A percentile compares a stretch with the other conserved stretches of the same genome.
Conservation (phyloP, 371 early-diverging fungal species). For the Apophysomyces trapeziformis region DNA sequence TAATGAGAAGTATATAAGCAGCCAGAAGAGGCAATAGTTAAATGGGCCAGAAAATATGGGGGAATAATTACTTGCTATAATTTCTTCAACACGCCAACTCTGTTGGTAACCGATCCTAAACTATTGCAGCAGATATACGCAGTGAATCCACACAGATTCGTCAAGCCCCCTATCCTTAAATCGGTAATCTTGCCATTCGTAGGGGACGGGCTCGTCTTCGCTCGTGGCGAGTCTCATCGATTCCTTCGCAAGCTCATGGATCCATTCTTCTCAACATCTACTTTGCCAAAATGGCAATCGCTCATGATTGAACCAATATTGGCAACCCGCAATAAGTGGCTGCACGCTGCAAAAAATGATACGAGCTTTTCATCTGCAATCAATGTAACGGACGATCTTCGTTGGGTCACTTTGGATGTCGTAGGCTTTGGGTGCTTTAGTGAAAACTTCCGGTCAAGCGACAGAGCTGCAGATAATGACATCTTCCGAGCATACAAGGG, state of each 20-base stretch:
- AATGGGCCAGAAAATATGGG: slow-evolving; percentile 61
- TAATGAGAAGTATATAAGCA: not conserved
- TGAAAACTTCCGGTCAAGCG: slow-evolving; percentile 39
- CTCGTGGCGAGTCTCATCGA: slow-evolving; percentile 56
- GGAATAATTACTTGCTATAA: slow-evolving; percentile 50
- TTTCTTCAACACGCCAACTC: slow-evolving; percentile 47
- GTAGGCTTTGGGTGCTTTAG: slow-evolving; percentile 59
- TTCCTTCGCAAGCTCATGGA: slow-evolving; percentile 71
- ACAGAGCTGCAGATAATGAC: slow-evolving; percentile 34
- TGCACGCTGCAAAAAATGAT: slow-evolving; percentile 1
- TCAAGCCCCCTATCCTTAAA: slow-evolving; percentile 34
- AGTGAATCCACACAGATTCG: slow-evolving; percentile 55
- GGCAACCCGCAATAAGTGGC: slow-evolving; percentile 42
- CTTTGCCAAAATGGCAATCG: slow-evolving; percentile 52
- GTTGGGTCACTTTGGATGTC: slow-evolving; percentile 45
- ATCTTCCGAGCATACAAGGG: no score
- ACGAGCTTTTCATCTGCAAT: slow-evolving; percentile 15
- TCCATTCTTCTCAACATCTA: slow-evolving; percentile 61
- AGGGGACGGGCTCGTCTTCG: not conserved
- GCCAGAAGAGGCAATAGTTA: slow-evolving; percentile 46
- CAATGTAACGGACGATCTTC: slow-evolving; percentile 40
- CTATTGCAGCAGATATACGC: slow-evolving; percentile 55
- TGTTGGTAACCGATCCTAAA: slow-evolving; percentile 56
- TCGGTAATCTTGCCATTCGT: no score
- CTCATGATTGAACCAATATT: slow-evolving; percentile 40